Conservation (phyloP, 1,284 basidiomycete genomes). For the Melampsora larici-populina region DNA sequence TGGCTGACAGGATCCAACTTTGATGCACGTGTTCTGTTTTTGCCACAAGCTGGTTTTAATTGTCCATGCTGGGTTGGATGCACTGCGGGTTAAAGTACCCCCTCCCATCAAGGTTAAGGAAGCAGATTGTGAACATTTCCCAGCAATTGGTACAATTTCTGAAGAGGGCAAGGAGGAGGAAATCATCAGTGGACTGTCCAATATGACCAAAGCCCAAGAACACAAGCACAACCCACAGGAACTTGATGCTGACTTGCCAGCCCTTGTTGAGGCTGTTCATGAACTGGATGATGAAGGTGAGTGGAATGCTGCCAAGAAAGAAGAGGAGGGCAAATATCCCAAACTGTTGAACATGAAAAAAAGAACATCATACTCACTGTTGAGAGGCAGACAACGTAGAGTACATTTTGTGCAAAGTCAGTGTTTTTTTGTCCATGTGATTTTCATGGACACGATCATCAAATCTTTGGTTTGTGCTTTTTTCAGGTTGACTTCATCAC, state of each 20-base stretch:
- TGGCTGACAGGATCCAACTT: background rate
- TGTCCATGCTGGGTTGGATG: background rate
- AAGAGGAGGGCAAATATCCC: too few relatives aligned
- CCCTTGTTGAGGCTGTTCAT: too few relatives aligned
- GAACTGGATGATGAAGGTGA: too few relatives aligned
- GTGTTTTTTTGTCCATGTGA: background rate
- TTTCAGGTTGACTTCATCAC: too few relatives aligned
- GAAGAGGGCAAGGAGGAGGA: slow-evolving; percentile 6
- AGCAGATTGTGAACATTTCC: background rate
- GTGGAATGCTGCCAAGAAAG: too few relatives aligned
- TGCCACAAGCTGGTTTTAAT: slow-evolving; percentile 13
- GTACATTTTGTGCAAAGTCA: background rate
- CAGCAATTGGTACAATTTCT: background rate
- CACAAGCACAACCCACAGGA: too few relatives aligned
- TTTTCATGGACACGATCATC: background rate
- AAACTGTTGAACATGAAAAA: too few relatives aligned
- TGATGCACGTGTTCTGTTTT: background rate
- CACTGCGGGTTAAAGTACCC: background rate
- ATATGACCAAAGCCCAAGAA: too few relatives aligned
- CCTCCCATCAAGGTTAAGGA: background rate
- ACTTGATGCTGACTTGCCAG: too few relatives aligned
- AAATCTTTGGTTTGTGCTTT: background rate
- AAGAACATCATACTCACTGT: too few relatives aligned
- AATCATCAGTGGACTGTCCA: too few relatives aligned
- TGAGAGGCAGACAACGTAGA: background rate